Evolutionary conservation across 2,329 filamentous ascomycete species (phyloP), one percentile per base, ranked within the genome.

Genomic region (Cordyceps tenuipes): DNA sequence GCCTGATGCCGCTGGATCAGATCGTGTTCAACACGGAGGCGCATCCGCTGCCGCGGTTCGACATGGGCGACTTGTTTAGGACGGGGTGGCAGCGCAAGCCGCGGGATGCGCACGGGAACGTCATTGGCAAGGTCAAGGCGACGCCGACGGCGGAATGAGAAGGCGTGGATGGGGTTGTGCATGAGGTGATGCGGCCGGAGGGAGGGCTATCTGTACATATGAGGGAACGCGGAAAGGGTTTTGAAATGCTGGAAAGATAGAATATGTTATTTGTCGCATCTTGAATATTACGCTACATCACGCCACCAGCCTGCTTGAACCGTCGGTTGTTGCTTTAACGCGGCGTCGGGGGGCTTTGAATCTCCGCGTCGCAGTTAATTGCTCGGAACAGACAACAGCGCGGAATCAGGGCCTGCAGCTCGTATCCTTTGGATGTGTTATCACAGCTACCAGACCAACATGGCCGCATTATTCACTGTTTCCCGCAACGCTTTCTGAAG

Each of bases 21-120:
- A 80, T 96, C 29, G 91, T 99, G 44, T 86, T 97, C 70, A 99
- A 99, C 72, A 99, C 94, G 1, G 94, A 99, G 76, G 94, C 91
- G 1, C 94, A 99, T 73, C 84, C 90, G 1, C 81, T 99, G 62
- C 94, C 94, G 8, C 80, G 88, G 44, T 99, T 99, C 70, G 86
- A 94, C 68, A 84, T 94, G 73, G 86, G 84, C 1, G 83, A 82
- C 66, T 73, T 90, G 43, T 91, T 94, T 71, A 84, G 82, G 66
- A 95, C 91, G 0, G 90, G 91, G 1, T 96, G 91, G 91, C 76
- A 84, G 73, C 78, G 90, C 62, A 88, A 88, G 71, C 81, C 84
- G 3, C 78, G 87, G 64, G 81, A 77, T 62, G 69, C 68, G 52
- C 68, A 75, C 10, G 77, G 77, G 1, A 75, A 75, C 57, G 72